Percentiles rank a stretch among this genome's conserved stretches.
These are phyloP conservation scores for Chimonanthus praecox DNA, from an alignment of 164 flowering plant genomes.

Conservation along the genomic window DNA sequence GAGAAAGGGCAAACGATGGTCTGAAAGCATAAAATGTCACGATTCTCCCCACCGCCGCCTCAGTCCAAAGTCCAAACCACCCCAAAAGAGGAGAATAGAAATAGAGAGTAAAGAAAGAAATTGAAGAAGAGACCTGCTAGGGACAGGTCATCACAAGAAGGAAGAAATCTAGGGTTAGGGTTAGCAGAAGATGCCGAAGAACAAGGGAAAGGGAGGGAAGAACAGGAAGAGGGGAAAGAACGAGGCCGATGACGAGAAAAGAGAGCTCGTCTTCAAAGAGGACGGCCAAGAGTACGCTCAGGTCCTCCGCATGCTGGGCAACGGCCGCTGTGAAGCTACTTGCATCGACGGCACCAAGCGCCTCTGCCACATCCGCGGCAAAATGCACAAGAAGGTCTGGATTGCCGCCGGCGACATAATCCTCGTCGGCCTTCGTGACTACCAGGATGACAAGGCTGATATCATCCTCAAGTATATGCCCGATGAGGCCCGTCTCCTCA, in stretches of 20 bases:
- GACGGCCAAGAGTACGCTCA: constrained; percentile 30
- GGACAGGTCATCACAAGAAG: constrained; percentile 1
- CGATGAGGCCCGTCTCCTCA: constrained; percentile 24
- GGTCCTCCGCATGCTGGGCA: constrained; percentile 40
- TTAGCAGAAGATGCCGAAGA: constrained; percentile 25
- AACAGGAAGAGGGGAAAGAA: constrained; percentile 31
- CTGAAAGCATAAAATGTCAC: too few species aligned
- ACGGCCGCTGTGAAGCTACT: constrained; percentile 55
- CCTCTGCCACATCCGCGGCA: constrained; percentile 26
- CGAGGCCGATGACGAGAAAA: constrained; percentile 30
- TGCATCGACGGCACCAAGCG: constrained; percentile 40
- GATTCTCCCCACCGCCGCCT: too few species aligned
- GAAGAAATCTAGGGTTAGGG: constrained; percentile 9
- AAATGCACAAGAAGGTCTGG: constrained; percentile 32
- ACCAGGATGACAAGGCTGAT: constrained; percentile 29
- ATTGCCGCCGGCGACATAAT: constrained; percentile 28
- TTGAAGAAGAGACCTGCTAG: background rate
- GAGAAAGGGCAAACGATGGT: too few species aligned
- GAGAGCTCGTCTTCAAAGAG: constrained; percentile 30
- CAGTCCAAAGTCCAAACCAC: too few species aligned
- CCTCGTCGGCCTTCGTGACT: constrained; percentile 26
- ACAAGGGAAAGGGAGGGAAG: constrained; percentile 33
- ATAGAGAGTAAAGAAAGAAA: background rate
- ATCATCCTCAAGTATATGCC: constrained; percentile 30
- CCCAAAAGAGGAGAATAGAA: background rate